These are phyloP conservation scores for Escallonia rubra DNA, from an alignment of 129 eudicot species.

Conservation along the genomic window DNA sequence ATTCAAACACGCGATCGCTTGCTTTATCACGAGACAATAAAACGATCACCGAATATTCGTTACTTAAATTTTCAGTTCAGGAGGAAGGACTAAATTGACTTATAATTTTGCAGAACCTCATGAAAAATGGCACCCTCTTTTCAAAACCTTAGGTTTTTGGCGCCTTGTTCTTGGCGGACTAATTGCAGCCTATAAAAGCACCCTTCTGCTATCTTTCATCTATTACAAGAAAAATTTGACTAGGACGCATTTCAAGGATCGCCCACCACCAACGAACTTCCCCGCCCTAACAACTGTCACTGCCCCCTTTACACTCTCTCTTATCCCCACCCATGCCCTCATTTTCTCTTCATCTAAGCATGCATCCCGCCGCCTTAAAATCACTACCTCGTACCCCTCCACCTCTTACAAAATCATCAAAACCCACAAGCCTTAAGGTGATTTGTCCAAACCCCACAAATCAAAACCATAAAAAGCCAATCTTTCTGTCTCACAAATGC, in stretches of 20 bases:
- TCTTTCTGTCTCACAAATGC: conserved; percentile 16
- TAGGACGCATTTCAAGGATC: conserved; percentile 19
- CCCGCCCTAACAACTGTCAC: conserved; percentile 24
- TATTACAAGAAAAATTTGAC: too few relatives aligned
- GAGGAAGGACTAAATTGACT: too few relatives aligned
- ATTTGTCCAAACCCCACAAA: neutral
- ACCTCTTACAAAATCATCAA: conserved; percentile 5
- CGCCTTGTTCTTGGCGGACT: too few relatives aligned
- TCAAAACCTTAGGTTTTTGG: too few relatives aligned
- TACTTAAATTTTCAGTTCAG: too few relatives aligned
- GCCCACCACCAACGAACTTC: conserved; percentile 11
- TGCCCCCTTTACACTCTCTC: neutral
- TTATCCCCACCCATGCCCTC: neutral
- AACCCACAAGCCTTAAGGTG: neutral
- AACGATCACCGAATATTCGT: too few relatives aligned
- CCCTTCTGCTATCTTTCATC: too few relatives aligned
- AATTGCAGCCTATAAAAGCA: too few relatives aligned
- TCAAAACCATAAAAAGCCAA: neutral
- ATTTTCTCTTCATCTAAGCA: conserved; percentile 6
- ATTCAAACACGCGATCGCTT: too few relatives aligned
- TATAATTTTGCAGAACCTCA: too few relatives aligned
- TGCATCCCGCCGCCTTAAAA: conserved; percentile 21
- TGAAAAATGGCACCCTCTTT: too few relatives aligned
- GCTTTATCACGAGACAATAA: too few relatives aligned
- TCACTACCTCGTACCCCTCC: conserved; percentile 10